These are phyloP conservation scores for Rhodotorula diobovata DNA, from an alignment of 768 basidiomycete species.

Conservation along the genomic window DNA sequence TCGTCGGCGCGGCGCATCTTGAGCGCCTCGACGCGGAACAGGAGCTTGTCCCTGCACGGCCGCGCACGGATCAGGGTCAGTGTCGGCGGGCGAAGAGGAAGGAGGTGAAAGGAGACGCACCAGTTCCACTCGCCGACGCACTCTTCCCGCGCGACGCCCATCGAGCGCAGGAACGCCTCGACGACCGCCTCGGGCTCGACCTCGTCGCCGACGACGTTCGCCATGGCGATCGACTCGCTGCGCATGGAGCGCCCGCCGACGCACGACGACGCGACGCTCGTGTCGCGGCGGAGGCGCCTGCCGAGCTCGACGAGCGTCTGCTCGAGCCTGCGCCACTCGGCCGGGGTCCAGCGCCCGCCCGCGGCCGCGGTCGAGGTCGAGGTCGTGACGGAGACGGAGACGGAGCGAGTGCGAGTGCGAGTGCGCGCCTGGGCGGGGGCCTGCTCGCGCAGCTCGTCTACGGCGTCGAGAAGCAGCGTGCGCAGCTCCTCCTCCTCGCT, in stretches of 20 bases:
- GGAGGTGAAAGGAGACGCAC: conserved; percentile 49
- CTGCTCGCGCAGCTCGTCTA: conserved; percentile 27
- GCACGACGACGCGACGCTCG: neutral
- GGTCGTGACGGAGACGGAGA: neutral
- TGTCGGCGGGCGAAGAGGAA: no score
- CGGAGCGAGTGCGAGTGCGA: neutral
- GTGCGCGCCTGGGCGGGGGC: neutral
- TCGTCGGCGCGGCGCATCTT: conserved; percentile 53
- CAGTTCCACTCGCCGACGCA: conserved; percentile 58
- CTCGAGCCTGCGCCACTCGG: conserved; percentile 76
- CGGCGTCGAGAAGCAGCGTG: conserved; percentile 29
- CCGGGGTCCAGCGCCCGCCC: conserved; percentile 58
- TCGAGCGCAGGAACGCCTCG: conserved; percentile 53
- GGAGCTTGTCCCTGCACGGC: conserved; percentile 56
- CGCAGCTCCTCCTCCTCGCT: conserved; percentile 29
- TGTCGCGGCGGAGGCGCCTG: neutral
- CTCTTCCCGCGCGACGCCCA: conserved; percentile 46
- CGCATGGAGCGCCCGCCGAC: no score
- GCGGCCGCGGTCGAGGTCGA: neutral
- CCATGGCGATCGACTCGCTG: conserved; percentile 37
- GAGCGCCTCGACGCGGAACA: conserved; percentile 57
- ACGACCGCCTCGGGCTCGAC: conserved; percentile 55
- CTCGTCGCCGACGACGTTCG: conserved; percentile 42
- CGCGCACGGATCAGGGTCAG: neutral
- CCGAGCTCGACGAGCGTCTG: conserved; percentile 67